phyloP scores from a whole-genome alignment of 192 early-diverging fungal genomes.

The Coemansia sp. region DNA sequence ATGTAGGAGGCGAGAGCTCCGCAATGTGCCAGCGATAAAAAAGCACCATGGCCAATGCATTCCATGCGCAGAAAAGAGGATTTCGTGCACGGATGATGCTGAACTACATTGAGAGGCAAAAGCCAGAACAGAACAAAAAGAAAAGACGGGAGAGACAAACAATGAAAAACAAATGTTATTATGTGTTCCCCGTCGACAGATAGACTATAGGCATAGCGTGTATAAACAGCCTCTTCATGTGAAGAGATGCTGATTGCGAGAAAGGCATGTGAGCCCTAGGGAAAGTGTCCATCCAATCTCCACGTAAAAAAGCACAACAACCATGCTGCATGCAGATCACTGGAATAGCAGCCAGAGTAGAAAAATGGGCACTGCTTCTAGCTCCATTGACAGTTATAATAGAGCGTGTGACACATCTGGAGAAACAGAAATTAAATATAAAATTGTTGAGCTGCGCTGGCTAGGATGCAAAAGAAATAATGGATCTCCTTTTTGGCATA shows the following conservation, averaged over 20 bases:
- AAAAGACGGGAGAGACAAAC: not conserved
- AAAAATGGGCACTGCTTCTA: not conserved
- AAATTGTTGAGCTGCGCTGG: not conserved
- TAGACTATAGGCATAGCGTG: not conserved
- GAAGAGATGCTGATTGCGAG: not conserved
- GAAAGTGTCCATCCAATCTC: not conserved
- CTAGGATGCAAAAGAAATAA: not conserved
- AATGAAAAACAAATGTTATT: too few relatives aligned
- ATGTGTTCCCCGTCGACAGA: too few relatives aligned
- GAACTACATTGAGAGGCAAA: conserved; percentile 35
- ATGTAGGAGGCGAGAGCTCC: conserved; percentile 26
- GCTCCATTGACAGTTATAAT: not conserved
- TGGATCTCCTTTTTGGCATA: not conserved
- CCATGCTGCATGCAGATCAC: not conserved
- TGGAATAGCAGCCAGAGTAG: not conserved
- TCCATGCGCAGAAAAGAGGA: conserved; percentile 50
- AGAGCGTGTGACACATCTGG: not conserved
- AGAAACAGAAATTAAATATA: not conserved
- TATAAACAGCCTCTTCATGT: not conserved
- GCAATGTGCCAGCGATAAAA: conserved; percentile 53
- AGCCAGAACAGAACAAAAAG: not conserved
- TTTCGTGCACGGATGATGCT: conserved; percentile 51
- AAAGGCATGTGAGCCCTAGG: not conserved
- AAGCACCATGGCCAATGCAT: conserved; percentile 41
- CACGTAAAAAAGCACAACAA: not conserved